Conservation (phyloP, 257 asterid genomes). For the Euphrasia confusa region DNA sequence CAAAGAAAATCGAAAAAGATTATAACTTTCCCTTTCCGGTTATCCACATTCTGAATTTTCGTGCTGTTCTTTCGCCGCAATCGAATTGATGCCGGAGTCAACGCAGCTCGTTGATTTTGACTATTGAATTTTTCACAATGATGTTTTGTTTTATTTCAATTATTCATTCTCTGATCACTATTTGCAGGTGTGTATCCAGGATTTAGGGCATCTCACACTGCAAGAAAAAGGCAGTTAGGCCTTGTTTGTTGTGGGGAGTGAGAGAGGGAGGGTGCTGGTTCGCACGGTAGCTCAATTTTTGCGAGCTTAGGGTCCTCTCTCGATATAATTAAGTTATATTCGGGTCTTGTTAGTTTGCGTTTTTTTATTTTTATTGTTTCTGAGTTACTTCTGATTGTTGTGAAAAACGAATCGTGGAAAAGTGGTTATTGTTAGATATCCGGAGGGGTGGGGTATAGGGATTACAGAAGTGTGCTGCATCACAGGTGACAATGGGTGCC, state of each 20-base stretch:
- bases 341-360: background rate
- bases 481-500: constrained; percentile 62
- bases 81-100: background rate
- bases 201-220: constrained; percentile 16
- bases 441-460: constrained; percentile 20
- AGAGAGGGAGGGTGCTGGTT: constrained; percentile 52
- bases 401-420: constrained; percentile 21
- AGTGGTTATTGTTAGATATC: constrained; percentile 23
- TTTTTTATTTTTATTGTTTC: constrained; percentile 14
- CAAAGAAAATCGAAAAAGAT: constrained; percentile 23
- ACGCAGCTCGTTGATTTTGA: background rate
- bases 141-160: background rate
- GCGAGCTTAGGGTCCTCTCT: constrained; percentile 64
- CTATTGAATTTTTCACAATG: background rate
- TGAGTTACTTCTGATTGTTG: constrained; percentile 17
- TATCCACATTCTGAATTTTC: constrained; percentile 12
- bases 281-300: constrained; percentile 29
- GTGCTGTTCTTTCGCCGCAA: background rate
- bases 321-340: constrained; percentile 11
- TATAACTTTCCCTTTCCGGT: constrained; percentile 9
- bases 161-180: constrained; percentile 21
- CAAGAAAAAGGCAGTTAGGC: constrained; percentile 24
- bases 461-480: constrained; percentile 15
- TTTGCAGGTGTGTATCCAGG: constrained; percentile 29
- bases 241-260: constrained; percentile 25